Evolutionary conservation across 1,139 yeast genomes (phyloP), one percentile per base, ranked within the genome.

Genomic region (Yamadazyma atmosphaerica): DNA sequence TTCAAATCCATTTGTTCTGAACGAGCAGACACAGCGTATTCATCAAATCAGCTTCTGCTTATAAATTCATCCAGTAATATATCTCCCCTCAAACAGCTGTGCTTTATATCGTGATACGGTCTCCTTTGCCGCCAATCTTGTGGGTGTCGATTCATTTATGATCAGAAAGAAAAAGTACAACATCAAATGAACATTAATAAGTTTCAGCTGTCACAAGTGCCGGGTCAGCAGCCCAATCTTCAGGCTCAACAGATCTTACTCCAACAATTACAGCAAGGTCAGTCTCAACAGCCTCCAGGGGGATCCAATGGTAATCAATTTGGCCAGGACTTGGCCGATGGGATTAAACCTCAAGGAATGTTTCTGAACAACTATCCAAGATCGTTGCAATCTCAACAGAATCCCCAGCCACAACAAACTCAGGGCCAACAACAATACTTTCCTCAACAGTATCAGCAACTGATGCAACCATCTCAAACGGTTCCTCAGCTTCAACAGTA

Each of bases 201-300:
- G 46, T 67, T 58, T 49, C 68, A 57, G 45, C 61, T 55, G 41
- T 52, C 51, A 32, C 68, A 56, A 41, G 58, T 37, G 25, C 38
- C 46, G 26, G 34, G 31, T 28, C 68, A 60, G 39, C 61, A 52
- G 40, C 51, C 61, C 15, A 63, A 59, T 49, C 51, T 65, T 38
- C 76, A 69, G 44, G 71, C 74, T 24, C 76, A 71, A 46, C 75
- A 71, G 48, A 60, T 69, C 27, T 61, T 72, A 45, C 61, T 70
- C 41, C 77, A 68, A 48, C 76, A 69, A 47, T 63, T 69, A 43
- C 77, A 69, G 46, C 73, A 63, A 44, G 69, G 69, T 15, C 70
- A 61, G 39, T 38, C 54, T 11, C 61, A 46, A 36, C 53, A 44
- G 34, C 51, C 41, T 34, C 57, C 16, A 13, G 42, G 44, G 36